Conservation (phyloP, 371 early-diverging fungal species). For the Mucor saturninus region DNA sequence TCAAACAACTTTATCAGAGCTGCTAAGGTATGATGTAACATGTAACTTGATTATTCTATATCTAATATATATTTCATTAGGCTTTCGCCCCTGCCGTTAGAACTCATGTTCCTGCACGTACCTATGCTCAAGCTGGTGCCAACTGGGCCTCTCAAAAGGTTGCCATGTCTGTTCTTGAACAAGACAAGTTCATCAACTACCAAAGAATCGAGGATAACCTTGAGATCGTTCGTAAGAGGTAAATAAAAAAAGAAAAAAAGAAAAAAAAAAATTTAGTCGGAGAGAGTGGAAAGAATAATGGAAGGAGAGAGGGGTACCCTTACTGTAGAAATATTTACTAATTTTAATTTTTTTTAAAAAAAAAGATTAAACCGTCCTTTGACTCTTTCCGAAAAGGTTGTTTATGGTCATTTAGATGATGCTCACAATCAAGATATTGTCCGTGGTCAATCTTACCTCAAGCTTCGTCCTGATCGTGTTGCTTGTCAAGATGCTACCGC, state of each 20-base stretch:
- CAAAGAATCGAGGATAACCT: slow-evolving; percentile 90
- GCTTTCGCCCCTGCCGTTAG: slow-evolving; percentile 40
- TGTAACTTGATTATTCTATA: background rate
- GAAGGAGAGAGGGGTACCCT: background rate
- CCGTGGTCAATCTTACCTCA: slow-evolving; percentile 90
- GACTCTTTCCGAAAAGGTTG: slow-evolving; percentile 94
- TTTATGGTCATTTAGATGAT: slow-evolving; percentile 95
- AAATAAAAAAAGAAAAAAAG: slow-evolving; percentile 68
- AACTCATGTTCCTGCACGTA: slow-evolving; percentile 36
- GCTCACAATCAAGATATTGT: slow-evolving; percentile 79
- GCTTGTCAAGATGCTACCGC: slow-evolving; percentile 98
- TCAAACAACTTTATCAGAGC: slow-evolving; percentile 37
- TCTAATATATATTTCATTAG: slow-evolving; percentile 10
- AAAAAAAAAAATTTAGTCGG: slow-evolving; percentile 12
- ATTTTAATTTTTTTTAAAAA: slow-evolving; percentile 16
- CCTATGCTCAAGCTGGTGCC: slow-evolving; percentile 56
- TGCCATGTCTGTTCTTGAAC: slow-evolving; percentile 84
- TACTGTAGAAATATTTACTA: background rate
- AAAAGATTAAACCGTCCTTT: slow-evolving; percentile 76
- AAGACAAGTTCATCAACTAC: slow-evolving; percentile 90
- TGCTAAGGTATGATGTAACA: slow-evolving; percentile 30
- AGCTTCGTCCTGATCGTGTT: slow-evolving; percentile 93
- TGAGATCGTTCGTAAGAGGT: slow-evolving; percentile 87
- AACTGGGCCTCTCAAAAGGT: slow-evolving; percentile 70
- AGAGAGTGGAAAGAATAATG: background rate